These are phyloP conservation scores for Candida taoyuanica DNA, from an alignment of 805 yeast species.

Conservation along the genomic window DNA sequence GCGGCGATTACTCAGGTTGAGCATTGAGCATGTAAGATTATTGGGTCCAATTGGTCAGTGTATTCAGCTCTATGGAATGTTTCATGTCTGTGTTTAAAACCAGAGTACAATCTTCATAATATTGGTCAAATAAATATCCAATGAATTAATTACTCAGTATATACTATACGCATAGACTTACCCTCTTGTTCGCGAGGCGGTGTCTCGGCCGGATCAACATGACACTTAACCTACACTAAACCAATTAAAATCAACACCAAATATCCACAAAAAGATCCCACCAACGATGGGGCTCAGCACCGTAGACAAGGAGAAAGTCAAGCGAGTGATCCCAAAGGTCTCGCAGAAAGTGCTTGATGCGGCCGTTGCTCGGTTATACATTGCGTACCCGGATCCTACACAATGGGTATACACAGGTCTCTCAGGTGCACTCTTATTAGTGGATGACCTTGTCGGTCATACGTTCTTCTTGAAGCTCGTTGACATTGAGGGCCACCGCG, in stretches of 20 bases:
- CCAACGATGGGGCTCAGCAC: conserved; percentile 36
- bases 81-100: no score
- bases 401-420: conserved; percentile 88
- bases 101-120: no score
- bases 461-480: conserved; percentile 87
- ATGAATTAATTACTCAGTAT: no score
- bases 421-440: conserved; percentile 80
- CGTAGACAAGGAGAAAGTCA: conserved; percentile 82
- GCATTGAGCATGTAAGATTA: no score
- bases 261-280: no score
- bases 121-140: no score
- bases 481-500: conserved; percentile 75
- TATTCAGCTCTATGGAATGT: no score
- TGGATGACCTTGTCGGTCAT: conserved; percentile 91
- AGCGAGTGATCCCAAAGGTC: conserved; percentile 83
- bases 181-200: not conserved
- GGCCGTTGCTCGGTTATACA: conserved; percentile 82
- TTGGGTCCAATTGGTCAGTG: no score
- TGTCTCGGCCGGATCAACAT: not conserved
- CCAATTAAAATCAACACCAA: no score
- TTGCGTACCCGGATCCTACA: conserved; percentile 80
- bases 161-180: no score
- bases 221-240: no score
- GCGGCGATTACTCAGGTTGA: no score
- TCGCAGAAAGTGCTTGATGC: conserved; percentile 86